These are phyloP conservation scores for Bipolaris bicolor DNA, from an alignment of 2,329 filamentous ascomycete genomes.

Conservation along the genomic window DNA sequence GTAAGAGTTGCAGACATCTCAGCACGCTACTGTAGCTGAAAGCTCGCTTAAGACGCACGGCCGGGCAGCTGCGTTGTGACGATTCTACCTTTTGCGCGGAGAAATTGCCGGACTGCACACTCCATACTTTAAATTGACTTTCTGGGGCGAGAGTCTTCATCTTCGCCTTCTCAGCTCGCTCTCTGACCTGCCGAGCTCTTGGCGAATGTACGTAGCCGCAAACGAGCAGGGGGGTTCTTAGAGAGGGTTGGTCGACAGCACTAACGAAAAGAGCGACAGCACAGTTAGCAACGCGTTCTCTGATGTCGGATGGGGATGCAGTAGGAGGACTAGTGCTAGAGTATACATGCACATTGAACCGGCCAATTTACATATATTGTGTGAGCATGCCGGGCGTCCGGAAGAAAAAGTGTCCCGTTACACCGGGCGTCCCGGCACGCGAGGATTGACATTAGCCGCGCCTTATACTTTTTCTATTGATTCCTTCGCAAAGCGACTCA, in stretches of 20 bases:
- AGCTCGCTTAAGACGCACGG: neutral
- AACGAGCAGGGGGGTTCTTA: neutral
- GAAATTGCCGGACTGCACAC: neutral
- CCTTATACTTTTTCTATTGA: too few relatives aligned
- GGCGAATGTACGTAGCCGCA: neutral
- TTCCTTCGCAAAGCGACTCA: too few relatives aligned
- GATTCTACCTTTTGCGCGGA: neutral
- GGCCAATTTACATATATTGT: neutral
- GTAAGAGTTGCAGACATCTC: conserved; percentile 3
- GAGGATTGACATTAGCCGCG: neutral
- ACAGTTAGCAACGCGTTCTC: neutral
- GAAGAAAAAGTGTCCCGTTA: neutral
- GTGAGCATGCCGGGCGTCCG: neutral
- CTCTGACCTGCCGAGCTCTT: neutral
- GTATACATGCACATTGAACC: neutral
- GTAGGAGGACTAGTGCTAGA: neutral
- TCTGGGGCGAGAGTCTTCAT: neutral
- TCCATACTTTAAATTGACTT: neutral
- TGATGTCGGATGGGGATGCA: neutral
- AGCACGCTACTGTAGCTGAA: conserved; percentile 2
- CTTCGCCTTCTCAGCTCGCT: neutral
- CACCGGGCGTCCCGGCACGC: neutral
- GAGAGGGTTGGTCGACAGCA: neutral
- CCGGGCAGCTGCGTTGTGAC: neutral
- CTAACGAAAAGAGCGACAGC: neutral